Conservation (phyloP, 495 filamentous ascomycete genomes). For the Aspergillus diversus region DNA sequence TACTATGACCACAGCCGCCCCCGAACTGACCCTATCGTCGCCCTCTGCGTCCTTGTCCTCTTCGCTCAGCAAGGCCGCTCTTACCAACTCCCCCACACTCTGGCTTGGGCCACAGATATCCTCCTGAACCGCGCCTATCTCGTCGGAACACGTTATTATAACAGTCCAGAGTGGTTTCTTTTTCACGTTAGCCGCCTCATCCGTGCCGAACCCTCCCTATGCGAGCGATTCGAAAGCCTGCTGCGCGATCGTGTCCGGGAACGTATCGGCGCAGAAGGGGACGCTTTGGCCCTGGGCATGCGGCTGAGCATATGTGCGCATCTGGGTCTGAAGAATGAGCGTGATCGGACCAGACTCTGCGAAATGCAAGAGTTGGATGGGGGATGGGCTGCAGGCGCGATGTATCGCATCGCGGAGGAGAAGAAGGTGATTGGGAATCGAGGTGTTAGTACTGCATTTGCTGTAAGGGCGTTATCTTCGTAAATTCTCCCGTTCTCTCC, state of each 20-base stretch:
- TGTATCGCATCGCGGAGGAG: background rate
- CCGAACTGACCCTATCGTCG: background rate
- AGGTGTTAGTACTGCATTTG: background rate
- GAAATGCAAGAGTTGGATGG: background rate
- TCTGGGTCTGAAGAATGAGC: background rate
- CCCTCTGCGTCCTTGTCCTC: background rate
- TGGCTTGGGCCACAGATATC: background rate
- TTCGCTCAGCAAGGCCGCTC: background rate
- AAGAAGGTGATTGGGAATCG: background rate
- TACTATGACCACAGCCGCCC: background rate
- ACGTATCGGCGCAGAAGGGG: background rate
- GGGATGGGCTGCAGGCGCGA: background rate
- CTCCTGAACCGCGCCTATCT: background rate
- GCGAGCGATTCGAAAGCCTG: background rate
- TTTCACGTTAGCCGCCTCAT: background rate
- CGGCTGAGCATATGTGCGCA: background rate
- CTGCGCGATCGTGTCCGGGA: background rate
- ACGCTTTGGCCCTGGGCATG: background rate
- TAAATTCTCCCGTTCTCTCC: too few relatives aligned
- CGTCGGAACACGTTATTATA: background rate
- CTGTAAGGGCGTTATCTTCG: background rate
- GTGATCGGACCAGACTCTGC: background rate
- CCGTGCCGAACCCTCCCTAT: background rate
- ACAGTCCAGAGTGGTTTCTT: background rate
- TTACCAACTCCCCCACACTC: background rate